A percentile compares a stretch with the other conserved stretches of the same genome.
Evolutionary conservation across 495 filamentous ascomycete genomes (phyloP).

Genomic region (Xylaria scruposa): DNA sequence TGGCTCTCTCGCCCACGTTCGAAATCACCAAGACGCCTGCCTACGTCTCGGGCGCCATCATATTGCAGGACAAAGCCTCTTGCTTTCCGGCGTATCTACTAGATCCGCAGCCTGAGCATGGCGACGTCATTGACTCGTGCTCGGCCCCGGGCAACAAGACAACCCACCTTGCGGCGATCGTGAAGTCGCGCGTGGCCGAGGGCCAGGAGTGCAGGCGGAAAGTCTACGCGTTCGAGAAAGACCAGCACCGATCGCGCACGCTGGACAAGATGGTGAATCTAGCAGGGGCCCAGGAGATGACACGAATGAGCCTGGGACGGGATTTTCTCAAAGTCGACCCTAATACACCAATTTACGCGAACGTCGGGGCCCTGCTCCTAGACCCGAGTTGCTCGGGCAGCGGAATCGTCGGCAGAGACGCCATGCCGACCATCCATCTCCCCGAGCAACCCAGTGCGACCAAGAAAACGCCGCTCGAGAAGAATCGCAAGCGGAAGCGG

Average conservation of each 20-base stretch:
- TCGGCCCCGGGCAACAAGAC: constrained; percentile 97
- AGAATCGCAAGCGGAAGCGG: constrained; percentile 48
- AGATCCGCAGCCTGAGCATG: constrained; percentile 63
- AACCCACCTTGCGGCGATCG: constrained; percentile 84
- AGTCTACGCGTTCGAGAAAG: constrained; percentile 76
- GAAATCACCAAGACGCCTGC: constrained; percentile 74
- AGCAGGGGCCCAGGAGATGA: constrained; percentile 70
- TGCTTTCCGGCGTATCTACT: constrained; percentile 93
- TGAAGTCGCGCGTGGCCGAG: constrained; percentile 46
- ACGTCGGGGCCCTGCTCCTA: constrained; percentile 77
- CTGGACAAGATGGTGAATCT: constrained; percentile 81
- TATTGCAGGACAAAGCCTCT: constrained; percentile 94
- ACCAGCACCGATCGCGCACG: constrained; percentile 68
- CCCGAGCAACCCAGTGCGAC: constrained; percentile 53
- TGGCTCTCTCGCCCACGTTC: constrained; percentile 72
- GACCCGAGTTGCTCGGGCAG: constrained; percentile 96
- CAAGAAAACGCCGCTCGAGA: constrained; percentile 30
- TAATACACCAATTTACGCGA: constrained; percentile 49
- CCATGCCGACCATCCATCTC: constrained; percentile 66
- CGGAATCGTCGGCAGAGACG: constrained; percentile 88
- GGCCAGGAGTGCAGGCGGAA: constrained; percentile 37
- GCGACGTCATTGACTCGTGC: constrained; percentile 86
- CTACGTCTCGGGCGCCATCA: constrained; percentile 77
- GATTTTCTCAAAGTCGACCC: constrained; percentile 85
- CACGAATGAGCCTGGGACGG: constrained; percentile 69